Conservation (phyloP, 257 asterid genomes). For the Plectranthus barbatus region DNA sequence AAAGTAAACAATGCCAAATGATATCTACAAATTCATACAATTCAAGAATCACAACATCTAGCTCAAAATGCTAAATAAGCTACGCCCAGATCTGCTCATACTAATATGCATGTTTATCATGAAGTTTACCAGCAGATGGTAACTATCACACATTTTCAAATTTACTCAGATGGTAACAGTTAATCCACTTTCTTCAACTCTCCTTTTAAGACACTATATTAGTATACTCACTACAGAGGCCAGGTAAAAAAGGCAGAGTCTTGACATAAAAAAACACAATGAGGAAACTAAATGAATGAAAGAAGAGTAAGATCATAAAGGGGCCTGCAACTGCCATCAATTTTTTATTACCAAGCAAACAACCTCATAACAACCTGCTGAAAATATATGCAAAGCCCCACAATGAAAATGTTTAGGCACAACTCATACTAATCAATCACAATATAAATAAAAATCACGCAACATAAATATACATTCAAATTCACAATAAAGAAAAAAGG, state of each 20-base stretch:
- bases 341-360: background rate
- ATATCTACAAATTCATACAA: background rate
- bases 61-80: background rate
- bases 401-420: background rate
- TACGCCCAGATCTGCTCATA: background rate
- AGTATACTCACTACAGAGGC: background rate
- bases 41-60: background rate
- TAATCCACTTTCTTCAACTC: background rate
- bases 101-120: too few relatives aligned
- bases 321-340: background rate
- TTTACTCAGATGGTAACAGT: background rate
- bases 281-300: background rate
- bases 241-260: background rate
- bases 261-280: background rate
- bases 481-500: background rate
- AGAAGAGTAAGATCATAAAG: background rate
- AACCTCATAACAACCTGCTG: background rate
- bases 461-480: background rate
- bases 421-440: background rate
- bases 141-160: background rate
- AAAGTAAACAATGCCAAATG: constrained; percentile 2
- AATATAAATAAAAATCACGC: background rate
- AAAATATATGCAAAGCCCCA: background rate
- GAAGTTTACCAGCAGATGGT: background rate
- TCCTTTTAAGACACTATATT: background rate